Evolutionary conservation across 768 basidiomycete species (phyloP), one percentile per base, ranked within the genome.

Genomic region (Kondoa malvinella): DNA sequence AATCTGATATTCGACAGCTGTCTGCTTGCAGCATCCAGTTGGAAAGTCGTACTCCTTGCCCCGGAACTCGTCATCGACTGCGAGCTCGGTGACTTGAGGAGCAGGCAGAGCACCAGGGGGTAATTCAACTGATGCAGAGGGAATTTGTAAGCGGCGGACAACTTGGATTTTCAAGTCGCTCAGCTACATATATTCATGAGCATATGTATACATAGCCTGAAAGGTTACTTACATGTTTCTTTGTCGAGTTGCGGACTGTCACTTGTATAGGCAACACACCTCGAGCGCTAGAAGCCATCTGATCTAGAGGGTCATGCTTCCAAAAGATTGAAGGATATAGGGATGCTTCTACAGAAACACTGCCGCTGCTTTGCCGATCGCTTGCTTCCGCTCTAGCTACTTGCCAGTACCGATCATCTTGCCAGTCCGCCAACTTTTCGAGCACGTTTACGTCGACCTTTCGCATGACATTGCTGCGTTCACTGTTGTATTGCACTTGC

Each of bases 341-440:
- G 31, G 15, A 31, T 12, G 61, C 71, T 17, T 34, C 60, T 1
- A 75, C 4, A 34, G 57, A 66, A 32, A 72, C 66, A 25, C 50
- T 31, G 14, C 70, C 71, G 2, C 65, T 70, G 1, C 69, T 68
- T 3, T 67, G 64, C 27, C 66, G 26, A 27, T 67, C 63, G 0
- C 70, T 21, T 31, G 34, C 56, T 57, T 69, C 70, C 29, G 21
- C 58, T 40, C 65, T 64, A 21, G 50, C 27, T 56, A 40, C 56
- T 56, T 71, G 66, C 31, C 31, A 21, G 1, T 61, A 69, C 1
- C 21, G 56, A 26, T 68, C 70, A 3, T 66, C 64, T 1, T 66
- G 40, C 74, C 74, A 75, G 34, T 75, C 74, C 4, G 4, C 33
- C 74, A 72, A 75, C 2, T 67, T 26, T 56, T 75, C 73, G n/a